phyloP scores from a whole-genome alignment of 139 green algal species.

The Chlamydomonas asymmetrica region DNA sequence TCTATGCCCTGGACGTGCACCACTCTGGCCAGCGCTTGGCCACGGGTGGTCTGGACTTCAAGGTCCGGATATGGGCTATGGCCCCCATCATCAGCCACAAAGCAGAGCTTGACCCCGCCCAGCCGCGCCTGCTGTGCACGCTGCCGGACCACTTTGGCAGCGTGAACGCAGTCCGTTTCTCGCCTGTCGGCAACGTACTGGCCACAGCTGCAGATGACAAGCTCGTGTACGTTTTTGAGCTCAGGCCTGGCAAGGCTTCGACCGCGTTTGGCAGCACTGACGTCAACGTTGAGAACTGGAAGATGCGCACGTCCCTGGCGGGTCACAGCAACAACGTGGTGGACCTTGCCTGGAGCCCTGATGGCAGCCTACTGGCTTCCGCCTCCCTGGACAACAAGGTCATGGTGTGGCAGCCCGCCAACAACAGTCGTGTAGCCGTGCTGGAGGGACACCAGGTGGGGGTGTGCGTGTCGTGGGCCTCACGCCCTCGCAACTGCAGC shows the following conservation, averaged over 20 bases:
- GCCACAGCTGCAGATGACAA: conserved; percentile 82
- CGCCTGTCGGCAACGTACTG: conserved; percentile 56
- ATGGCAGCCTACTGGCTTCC: conserved; percentile 76
- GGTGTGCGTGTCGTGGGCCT: too few relatives aligned
- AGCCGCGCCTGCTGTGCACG: conserved; percentile 73
- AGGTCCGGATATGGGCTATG: conserved; percentile 78
- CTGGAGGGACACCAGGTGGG: conserved; percentile 36
- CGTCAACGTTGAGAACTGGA: conserved; percentile 92
- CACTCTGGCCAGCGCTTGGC: conserved; percentile 62
- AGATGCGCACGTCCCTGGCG: conserved; percentile 45
- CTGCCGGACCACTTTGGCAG: conserved; percentile 71
- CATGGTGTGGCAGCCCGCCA: conserved; percentile 52
- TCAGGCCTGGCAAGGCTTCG: conserved; percentile 47
- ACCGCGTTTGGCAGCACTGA: conserved; percentile 58
- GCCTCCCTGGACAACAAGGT: conserved; percentile 85
- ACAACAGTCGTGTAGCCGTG: conserved; percentile 12
- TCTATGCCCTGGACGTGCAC: conserved; percentile 76
- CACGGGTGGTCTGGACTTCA: conserved; percentile 70
- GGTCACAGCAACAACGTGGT: conserved; percentile 85
- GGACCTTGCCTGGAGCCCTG: conserved; percentile 84
- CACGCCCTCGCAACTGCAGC: too few relatives aligned
- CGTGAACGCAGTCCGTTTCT: conserved; percentile 88
- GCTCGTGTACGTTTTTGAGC: conserved; percentile 61
- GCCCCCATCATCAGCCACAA: conserved; percentile 53
- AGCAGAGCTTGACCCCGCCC: conserved; percentile 49